Percentiles rank a stretch among this genome's conserved stretches.
Conservation (phyloP, 2,329 filamentous ascomycete genomes). For the Curvularia spicifera region DNA sequence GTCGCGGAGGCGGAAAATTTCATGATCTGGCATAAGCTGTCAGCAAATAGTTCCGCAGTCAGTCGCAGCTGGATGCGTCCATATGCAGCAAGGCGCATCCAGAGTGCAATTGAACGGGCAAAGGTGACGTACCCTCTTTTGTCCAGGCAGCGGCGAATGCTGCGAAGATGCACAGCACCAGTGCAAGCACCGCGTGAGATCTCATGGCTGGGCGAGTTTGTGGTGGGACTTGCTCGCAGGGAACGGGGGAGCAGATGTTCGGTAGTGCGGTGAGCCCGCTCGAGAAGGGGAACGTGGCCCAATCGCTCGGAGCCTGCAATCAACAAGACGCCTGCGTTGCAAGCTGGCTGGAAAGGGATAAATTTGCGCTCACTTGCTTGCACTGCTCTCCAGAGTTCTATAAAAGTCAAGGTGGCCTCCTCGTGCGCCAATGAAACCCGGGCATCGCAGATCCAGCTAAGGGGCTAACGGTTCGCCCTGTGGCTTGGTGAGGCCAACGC, state of each 20-base stretch:
- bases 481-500: conserved; percentile 18
- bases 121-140: conserved; percentile 72
- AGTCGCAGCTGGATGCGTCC: conserved; percentile 23
- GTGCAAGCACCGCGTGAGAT: conserved; percentile 65
- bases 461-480: conserved; percentile 17
- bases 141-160: conserved; percentile 80
- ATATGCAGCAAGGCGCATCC: conserved; percentile 19
- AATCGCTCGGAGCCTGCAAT: conserved; percentile 19
- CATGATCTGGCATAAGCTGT: conserved; percentile 71
- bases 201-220: conserved; percentile 66
- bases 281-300: conserved; percentile 36
- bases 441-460: conserved; percentile 20
- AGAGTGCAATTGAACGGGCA: conserved; percentile 7
- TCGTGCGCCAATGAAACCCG: not conserved
- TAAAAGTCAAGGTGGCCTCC: conserved; percentile 17
- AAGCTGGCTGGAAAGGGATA: conserved; percentile 11
- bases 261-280: conserved; percentile 30
- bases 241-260: conserved; percentile 30
- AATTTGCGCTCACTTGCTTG: conserved; percentile 6
- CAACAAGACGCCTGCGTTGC: conserved; percentile 16
- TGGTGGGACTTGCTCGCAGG: conserved; percentile 27
- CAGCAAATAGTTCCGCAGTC: conserved; percentile 21
- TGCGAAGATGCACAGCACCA: conserved; percentile 72
- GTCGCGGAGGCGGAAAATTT: conserved; percentile 95
- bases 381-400: not conserved